Evolutionary conservation across 345 rosid genomes (phyloP).

Genomic region (Orychophragmus violaceus): DNA sequence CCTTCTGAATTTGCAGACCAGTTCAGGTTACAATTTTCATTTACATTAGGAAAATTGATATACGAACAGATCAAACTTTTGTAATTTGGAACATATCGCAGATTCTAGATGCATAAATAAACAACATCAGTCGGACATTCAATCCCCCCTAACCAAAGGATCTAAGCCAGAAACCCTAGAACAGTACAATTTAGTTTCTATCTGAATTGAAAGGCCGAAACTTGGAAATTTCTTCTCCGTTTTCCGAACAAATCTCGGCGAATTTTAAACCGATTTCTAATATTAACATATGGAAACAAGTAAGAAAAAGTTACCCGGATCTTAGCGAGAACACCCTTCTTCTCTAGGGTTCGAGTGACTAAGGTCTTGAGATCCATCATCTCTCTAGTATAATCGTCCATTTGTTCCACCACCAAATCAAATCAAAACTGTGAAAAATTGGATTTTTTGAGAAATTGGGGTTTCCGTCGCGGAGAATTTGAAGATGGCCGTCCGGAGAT

Average conservation of each 20-base stretch:
- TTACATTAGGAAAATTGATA: not conserved
- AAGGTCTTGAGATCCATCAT: conserved; percentile 99
- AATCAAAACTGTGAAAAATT: not conserved
- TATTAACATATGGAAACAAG: no score
- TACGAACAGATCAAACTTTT: not conserved
- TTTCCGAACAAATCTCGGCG: no score
- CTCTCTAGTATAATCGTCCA: conserved; percentile 98
- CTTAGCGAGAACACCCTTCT: conserved; percentile 98
- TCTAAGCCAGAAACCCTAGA: conserved; percentile 18
- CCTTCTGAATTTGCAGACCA: no score
- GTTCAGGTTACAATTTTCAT: no score
- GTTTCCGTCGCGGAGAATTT: not conserved
- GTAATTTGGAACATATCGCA: not conserved
- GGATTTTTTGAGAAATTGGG: not conserved
- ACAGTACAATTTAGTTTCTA: not conserved
- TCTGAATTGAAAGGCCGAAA: not conserved
- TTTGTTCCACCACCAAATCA: conserved; percentile 19
- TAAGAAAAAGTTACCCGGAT: conserved; percentile 61
- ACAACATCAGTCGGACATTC: not conserved
- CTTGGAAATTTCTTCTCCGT: no score
- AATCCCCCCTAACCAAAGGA: not conserved
- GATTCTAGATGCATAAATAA: not conserved
- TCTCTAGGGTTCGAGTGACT: conserved; percentile 95
- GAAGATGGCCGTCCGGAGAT: conserved; percentile 2
- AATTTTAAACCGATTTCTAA: no score